Conservation (phyloP, 257 asterid species). For the Petunia axillaris region DNA sequence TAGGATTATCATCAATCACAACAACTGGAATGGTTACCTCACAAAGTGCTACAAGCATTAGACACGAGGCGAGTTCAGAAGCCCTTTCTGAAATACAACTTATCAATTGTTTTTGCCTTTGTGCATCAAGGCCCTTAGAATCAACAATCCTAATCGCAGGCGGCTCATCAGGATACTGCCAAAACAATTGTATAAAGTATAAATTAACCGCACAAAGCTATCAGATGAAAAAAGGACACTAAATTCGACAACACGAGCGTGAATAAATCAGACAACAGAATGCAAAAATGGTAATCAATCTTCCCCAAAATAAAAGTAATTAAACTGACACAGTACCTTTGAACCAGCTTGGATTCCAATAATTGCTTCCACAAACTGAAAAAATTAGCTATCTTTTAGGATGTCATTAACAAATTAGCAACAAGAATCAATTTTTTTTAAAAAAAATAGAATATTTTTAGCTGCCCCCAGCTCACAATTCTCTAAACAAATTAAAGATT, state of each 20-base stretch:
- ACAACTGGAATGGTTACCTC: conserved; percentile 57
- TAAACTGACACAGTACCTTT: conserved; percentile 48
- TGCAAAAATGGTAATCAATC: neutral
- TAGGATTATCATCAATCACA: conserved; percentile 5
- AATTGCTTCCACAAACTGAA: conserved; percentile 91
- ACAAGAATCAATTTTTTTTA: neutral
- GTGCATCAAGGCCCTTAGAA: conserved; percentile 89
- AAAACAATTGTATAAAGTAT: conserved; percentile 28
- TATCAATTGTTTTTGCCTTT: conserved; percentile 62
- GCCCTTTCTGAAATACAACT: conserved; percentile 60
- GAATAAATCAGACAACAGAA: conserved; percentile 8
- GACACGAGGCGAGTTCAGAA: conserved; percentile 66
- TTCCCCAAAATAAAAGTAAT: neutral
- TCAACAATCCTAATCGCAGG: conserved; percentile 68
- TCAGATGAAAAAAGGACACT: neutral
- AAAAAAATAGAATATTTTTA: neutral
- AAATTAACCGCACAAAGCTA: conserved; percentile 1
- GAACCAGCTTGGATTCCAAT: conserved; percentile 70
- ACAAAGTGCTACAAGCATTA: conserved; percentile 90
- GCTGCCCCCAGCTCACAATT: neutral
- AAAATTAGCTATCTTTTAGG: neutral
- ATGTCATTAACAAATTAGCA: conserved; percentile 2
- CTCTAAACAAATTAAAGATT: neutral
- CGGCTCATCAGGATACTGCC: conserved; percentile 88
- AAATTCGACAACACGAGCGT: neutral